Percentiles rank a stretch among this genome's conserved stretches.
Conservation (phyloP, 2,329 filamentous ascomycete species). For the Colletotrichum melonis region DNA sequence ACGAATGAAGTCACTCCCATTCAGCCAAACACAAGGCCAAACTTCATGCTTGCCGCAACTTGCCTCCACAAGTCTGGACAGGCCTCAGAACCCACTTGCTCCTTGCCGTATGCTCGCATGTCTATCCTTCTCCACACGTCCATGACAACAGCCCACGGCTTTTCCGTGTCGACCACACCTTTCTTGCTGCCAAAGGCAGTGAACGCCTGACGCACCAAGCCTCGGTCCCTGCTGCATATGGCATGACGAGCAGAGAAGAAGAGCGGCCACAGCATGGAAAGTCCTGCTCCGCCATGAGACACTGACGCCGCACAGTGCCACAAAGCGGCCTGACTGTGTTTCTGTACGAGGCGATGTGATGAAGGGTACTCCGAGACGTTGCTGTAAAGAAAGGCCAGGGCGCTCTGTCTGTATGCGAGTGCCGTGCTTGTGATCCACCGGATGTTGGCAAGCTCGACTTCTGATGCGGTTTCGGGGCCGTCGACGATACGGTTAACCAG, state of each 20-base stretch:
- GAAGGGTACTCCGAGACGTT: slow-evolving; percentile 29
- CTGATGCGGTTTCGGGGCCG: slow-evolving; percentile 28
- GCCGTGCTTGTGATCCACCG: slow-evolving; percentile 33
- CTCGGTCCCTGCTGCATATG: slow-evolving; percentile 33
- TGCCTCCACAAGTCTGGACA: slow-evolving; percentile 31
- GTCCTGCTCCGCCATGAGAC: slow-evolving; percentile 29
- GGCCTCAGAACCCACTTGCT: slow-evolving; percentile 24
- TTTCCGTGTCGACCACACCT: slow-evolving; percentile 31
- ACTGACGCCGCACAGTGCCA: slow-evolving; percentile 36
- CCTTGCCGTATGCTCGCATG: slow-evolving; percentile 31
- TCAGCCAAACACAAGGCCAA: slow-evolving; percentile 35
- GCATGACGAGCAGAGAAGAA: slow-evolving; percentile 35
- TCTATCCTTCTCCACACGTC: slow-evolving; percentile 35
- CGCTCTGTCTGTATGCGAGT: slow-evolving; percentile 34
- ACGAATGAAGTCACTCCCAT: not conserved
- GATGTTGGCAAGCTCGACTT: slow-evolving; percentile 30
- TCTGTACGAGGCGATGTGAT: slow-evolving; percentile 30
- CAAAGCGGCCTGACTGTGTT: slow-evolving; percentile 33
- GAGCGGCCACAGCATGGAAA: slow-evolving; percentile 33
- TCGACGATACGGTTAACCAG: slow-evolving; percentile 36
- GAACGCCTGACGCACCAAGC: slow-evolving; percentile 35
- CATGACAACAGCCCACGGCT: slow-evolving; percentile 33
- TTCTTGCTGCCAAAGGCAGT: slow-evolving; percentile 29
- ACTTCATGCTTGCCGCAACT: slow-evolving; percentile 32
- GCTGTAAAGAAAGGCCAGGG: slow-evolving; percentile 30